A percentile compares a stretch with the other conserved stretches of the same genome.
These are phyloP conservation scores for Zizania latifolia DNA, from an alignment of 176 grass and related monocot species.

Conservation along the genomic window DNA sequence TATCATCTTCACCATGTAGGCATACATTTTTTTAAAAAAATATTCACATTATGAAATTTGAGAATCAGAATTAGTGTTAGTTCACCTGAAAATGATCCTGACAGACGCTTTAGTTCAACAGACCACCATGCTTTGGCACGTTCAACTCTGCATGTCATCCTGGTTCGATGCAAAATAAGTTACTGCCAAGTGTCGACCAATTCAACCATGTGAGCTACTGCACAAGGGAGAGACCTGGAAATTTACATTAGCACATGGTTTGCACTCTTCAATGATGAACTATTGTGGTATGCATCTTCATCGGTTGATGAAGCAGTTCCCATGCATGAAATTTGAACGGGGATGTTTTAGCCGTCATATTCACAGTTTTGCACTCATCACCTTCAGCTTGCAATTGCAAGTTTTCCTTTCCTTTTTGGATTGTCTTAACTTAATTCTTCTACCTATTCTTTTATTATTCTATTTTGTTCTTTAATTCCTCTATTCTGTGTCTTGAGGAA, in stretches of 20 bases:
- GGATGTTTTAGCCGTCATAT: too few relatives aligned
- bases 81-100: not conserved
- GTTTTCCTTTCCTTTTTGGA: too few relatives aligned
- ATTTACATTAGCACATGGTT: not conserved
- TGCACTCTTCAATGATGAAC: not conserved
- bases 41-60: not conserved
- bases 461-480: too few relatives aligned
- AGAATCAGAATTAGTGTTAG: not conserved
- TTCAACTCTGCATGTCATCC: not conserved
- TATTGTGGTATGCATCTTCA: not conserved
- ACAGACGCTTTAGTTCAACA: too few relatives aligned
- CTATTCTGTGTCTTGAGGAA: too few relatives aligned
- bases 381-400: too few relatives aligned
- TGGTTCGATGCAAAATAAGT: not conserved
- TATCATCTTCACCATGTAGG: too few relatives aligned
- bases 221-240: not conserved
- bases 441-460: too few relatives aligned
- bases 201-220: not conserved
- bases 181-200: not conserved
- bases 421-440: too few relatives aligned
- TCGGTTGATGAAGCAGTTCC: not conserved
- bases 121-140: not conserved
- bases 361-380: too few relatives aligned
- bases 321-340: slow-evolving; percentile 1
- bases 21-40: too few relatives aligned